phyloP scores from a whole-genome alignment of 305 asterid species.

The Rubia peregrina region DNA sequence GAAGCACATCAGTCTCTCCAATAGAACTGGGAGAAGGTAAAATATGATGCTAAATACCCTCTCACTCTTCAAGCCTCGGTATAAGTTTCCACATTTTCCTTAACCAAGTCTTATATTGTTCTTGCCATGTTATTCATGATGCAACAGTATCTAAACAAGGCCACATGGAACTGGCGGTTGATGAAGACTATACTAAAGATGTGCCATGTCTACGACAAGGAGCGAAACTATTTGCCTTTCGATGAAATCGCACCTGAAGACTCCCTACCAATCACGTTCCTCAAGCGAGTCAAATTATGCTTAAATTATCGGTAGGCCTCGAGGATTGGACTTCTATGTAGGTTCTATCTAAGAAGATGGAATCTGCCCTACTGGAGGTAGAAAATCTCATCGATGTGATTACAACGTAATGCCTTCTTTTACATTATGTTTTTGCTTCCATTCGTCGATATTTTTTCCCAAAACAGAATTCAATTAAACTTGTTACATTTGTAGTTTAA shows the following conservation, averaged over 20 bases:
- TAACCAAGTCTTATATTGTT: background rate
- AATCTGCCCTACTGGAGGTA: constrained; percentile 44
- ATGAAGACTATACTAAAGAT: constrained; percentile 87
- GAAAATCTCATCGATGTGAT: constrained; percentile 44
- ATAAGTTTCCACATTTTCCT: background rate
- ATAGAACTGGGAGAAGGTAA: constrained; percentile 89
- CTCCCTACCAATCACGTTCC: constrained; percentile 67
- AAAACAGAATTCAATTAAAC: too few relatives aligned
- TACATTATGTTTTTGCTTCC: background rate
- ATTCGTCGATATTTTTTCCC: background rate
- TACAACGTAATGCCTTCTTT: constrained; percentile 34
- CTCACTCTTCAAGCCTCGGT: background rate
- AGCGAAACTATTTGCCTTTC: constrained; percentile 57
- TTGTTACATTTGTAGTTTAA: too few relatives aligned
- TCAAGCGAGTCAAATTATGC: constrained; percentile 69
- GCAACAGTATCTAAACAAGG: constrained; percentile 80
- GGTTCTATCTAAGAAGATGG: constrained; percentile 22
- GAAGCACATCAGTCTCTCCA: constrained; percentile 87
- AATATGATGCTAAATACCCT: background rate
- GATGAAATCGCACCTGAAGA: constrained; percentile 75
- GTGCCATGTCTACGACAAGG: constrained; percentile 70
- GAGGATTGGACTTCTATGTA: constrained; percentile 11
- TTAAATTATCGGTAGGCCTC: constrained; percentile 26
- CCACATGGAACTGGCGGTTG: constrained; percentile 94
- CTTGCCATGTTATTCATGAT: constrained; percentile 13